Conservation (phyloP, 805 yeast species). For the Blastobotrys terrestris region DNA sequence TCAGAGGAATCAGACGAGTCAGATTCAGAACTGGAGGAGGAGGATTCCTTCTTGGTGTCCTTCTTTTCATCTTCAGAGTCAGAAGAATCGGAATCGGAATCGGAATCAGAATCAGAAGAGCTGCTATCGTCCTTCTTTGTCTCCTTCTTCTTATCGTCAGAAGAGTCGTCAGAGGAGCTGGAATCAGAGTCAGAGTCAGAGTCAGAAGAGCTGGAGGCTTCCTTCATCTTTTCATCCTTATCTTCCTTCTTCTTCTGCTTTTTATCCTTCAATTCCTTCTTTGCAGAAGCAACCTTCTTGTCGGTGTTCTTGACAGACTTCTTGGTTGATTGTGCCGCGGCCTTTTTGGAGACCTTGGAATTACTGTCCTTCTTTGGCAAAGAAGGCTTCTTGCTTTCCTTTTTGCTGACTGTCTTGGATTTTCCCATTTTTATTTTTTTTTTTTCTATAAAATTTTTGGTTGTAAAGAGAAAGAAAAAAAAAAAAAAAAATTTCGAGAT, state of each 20-base stretch:
- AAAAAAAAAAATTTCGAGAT: not conserved
- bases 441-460: not conserved
- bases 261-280: constrained; percentile 11
- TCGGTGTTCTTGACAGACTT: constrained; percentile 16
- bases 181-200: no score
- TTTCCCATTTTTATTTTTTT: constrained; percentile 14
- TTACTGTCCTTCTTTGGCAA: constrained; percentile 4
- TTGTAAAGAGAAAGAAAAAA: not conserved
- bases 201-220: constrained; percentile 2
- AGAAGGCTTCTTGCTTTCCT: constrained; percentile 9
- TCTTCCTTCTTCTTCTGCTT: constrained; percentile 5
- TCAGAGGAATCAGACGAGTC: constrained; percentile 19
- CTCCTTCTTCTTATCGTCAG: no score
- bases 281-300: constrained; percentile 9
- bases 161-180: constrained; percentile 20
- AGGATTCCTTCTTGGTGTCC: constrained; percentile 12
- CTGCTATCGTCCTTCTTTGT: constrained; percentile 27
- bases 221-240: constrained; percentile 3
- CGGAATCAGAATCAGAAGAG: constrained; percentile 25
- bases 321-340: constrained; percentile 15
- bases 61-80: no score
- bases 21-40: constrained; percentile 16
- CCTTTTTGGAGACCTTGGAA: not conserved
- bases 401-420: constrained; percentile 9
- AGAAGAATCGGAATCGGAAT: constrained; percentile 20